A percentile compares a stretch with the other conserved stretches of the same genome.
Conservation (phyloP, 2,329 filamentous ascomycete genomes). For the Bipolaris bicolor region DNA sequence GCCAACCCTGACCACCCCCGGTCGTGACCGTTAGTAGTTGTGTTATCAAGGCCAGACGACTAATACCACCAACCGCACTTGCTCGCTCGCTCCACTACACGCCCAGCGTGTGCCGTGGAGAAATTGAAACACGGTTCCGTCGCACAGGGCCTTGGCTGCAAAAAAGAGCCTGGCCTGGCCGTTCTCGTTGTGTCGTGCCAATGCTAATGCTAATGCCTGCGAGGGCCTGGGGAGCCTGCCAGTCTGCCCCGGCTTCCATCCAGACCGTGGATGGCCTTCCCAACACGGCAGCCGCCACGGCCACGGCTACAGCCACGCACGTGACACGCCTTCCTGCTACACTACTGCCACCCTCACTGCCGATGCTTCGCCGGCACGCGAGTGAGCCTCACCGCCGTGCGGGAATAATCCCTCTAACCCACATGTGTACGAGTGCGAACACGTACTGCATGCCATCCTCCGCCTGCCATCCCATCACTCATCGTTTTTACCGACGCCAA, state of each 20-base stretch:
- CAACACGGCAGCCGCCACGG: constrained; percentile 15
- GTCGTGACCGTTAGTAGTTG: constrained; percentile 13
- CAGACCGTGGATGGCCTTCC: constrained; percentile 6
- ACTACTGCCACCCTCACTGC: constrained; percentile 13
- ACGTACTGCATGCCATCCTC: background rate
- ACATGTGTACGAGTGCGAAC: background rate
- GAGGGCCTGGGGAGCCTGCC: no score
- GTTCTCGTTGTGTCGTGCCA: background rate
- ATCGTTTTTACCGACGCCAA: constrained; percentile 13
- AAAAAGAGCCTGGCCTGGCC: no score
- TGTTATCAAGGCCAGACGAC: constrained; percentile 19
- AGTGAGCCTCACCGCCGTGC: constrained; percentile 18
- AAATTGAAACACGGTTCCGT: constrained; percentile 2
- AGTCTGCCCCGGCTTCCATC: background rate
- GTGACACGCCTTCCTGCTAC: constrained; percentile 4
- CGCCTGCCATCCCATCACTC: background rate
- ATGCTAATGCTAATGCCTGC: no score
- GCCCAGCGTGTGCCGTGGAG: constrained; percentile 17
- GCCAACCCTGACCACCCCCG: constrained; percentile 22
- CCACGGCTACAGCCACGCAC: background rate
- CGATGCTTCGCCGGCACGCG: constrained; percentile 27
- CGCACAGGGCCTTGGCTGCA: background rate
- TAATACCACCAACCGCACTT: constrained; percentile 2
- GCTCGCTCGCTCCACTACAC: background rate
- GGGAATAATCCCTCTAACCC: constrained; percentile 20